Evolutionary conservation across 441 rosid species (phyloP), one percentile per base, ranked within the genome.

Genomic region (Biscutella laevigata): DNA sequence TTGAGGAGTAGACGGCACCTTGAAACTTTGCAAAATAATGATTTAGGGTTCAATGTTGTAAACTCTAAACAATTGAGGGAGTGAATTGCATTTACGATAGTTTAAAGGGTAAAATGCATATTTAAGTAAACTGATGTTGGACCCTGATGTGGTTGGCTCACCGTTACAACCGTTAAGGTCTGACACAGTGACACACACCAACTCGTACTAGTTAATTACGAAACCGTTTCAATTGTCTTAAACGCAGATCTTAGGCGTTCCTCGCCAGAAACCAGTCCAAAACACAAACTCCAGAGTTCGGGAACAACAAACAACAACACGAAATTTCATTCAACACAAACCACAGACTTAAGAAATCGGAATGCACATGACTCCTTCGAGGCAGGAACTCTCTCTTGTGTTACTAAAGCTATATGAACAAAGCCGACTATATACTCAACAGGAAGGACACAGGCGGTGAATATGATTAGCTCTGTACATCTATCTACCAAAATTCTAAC

Each of bases 31-130:
- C 16, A 19, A 53, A 43, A 52, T 55, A 27, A 15, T 21, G 28
- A 43, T 37, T 71, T 71, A 72, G 81, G 90, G 95, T 62, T 77
- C 41, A 39, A 79, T 17, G 25, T 54, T 10, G 54, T 74, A 50
- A 67, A 75, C 48, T 69, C 66, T 29, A 47, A 46, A 51, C 45
- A 68, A 22, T 57, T 50, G 32, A 3, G 14, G 40, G 68, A 63
- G 42, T 44, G 36, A 56, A 19, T 19, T 33, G 20, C 13, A 48
- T 25, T 61, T 43, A 4, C 17, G 7, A 13, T 11, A 47, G 5
- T 4, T 25, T 1, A 7, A 35, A 34, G 43, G 37, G 0, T 3
- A 34, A 10, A 33, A 4, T 6, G 16, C 28, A 44, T 2, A 12
- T 29, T 44, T 5, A 11, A 19, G 6, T 2, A 0, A 12, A n/a